Base-by-base conservation (phyloP, 345 rosid genomes). In the Acer yangbiense region DNA sequence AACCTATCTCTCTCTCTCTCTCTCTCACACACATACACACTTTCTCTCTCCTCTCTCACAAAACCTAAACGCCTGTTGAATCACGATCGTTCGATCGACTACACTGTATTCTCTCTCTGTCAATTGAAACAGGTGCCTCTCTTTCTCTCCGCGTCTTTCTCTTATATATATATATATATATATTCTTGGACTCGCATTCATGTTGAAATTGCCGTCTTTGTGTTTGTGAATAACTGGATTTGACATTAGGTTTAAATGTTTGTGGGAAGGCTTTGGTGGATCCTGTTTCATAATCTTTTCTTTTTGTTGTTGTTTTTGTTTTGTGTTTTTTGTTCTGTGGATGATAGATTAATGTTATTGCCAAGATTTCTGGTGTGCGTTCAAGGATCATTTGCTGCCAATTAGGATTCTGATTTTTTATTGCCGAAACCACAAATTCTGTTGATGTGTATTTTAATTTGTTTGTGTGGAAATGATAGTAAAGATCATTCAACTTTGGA, bases 1-100 rank as follows among this genome's bases (percentile, higher is more conserved):
- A 68, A 76, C 85, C 84, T 75, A 48, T 82, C 87, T 76, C 75
- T 57, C 70, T 73, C 10, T 68, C 76, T 61, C 76, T 82, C 87
- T 76, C 75, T 57, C 70, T 70, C 35, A 32, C 35, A 32, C 35
- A 32, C 39, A 4, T 4, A 4, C 72, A 25, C 39, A 0, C 39
- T 4, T 6, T 62, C 76, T 35, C 77, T 72, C 77, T 23, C 54
- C 72, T 39, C 57, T 69, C 64, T 4, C 27, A 8, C 64, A 60
- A 60, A 60, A 25, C 27, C 64, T 20, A 41, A 57, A 63, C 68
- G 35, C 21, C 70, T 71, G 44, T 73, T 77, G 68, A 69, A 74
- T 75, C 78, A 52, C 67, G 14, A 52, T 79, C 79, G 66, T 73
- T 74, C 52, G 73, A 80, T 79, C 83, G 46, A 73, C 65, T 32